phyloP scores from a whole-genome alignment of 345 rosid species.

The Camelina neglecta region DNA sequence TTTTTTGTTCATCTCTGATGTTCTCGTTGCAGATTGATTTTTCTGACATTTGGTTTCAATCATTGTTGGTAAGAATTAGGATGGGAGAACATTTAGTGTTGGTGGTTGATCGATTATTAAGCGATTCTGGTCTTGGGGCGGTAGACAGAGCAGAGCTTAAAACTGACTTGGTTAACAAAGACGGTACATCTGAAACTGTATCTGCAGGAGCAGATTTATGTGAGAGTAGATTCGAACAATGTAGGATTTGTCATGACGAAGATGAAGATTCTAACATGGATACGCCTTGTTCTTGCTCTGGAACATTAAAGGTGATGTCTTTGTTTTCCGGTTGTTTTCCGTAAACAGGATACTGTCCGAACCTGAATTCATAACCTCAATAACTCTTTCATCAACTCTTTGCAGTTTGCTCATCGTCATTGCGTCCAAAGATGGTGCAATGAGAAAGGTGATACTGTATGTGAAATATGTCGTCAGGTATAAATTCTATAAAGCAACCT shows the following conservation, averaged over 20 bases:
- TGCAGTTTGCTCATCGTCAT: constrained; percentile 82
- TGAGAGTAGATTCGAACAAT: constrained; percentile 54
- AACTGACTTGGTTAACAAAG: constrained; percentile 31
- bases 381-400: not conserved
- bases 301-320: constrained; percentile 80
- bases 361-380: not conserved
- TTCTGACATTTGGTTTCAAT: constrained; percentile 5
- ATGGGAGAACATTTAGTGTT: constrained; percentile 85
- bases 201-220: constrained; percentile 45
- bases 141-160: constrained; percentile 34
- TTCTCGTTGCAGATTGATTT: not conserved
- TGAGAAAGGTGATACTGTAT: constrained; percentile 77
- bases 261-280: constrained; percentile 78
- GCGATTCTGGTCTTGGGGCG: constrained; percentile 56
- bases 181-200: constrained; percentile 41
- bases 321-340: not conserved
- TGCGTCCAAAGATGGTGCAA: constrained; percentile 94
- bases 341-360: not conserved
- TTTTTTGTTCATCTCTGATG: not conserved
- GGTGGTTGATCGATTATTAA: constrained; percentile 61
- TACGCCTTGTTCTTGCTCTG: constrained; percentile 78
- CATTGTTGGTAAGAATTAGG: constrained; percentile 38
- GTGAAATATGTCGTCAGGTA: constrained; percentile 91
- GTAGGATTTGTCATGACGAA: constrained; percentile 95
- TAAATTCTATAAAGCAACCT: constrained; percentile 39